A percentile compares a stretch with the other conserved stretches of the same genome.
Evolutionary conservation across 2,329 filamentous ascomycete genomes (phyloP).

Genomic region (Phaeophleospora eucalypticola): DNA sequence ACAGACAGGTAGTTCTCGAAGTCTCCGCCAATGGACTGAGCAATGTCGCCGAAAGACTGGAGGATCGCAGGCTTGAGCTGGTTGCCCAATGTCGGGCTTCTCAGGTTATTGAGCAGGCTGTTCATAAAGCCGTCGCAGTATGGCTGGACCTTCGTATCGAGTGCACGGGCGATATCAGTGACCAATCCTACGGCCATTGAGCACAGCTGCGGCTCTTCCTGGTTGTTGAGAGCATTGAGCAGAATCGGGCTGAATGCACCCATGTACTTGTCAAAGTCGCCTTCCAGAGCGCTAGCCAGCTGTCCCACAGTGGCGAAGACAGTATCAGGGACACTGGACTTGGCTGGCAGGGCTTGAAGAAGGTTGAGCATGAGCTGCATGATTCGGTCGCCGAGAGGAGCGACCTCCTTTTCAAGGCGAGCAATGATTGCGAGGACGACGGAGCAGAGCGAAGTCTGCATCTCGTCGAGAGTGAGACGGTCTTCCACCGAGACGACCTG

Average conservation of each 20-base stretch:
- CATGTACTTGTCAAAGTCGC: constrained; percentile 97
- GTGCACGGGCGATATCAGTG: constrained; percentile 88
- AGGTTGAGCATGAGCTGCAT: constrained; percentile 86
- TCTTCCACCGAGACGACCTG: constrained; percentile 98
- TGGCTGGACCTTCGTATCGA: constrained; percentile 85
- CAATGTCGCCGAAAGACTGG: constrained; percentile 97
- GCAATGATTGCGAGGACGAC: constrained; percentile 89
- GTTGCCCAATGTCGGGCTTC: constrained; percentile 83
- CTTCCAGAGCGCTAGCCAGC: constrained; percentile 86
- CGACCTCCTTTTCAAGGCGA: constrained; percentile 85
- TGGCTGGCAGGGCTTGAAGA: constrained; percentile 69
- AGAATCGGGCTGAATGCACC: constrained; percentile 88
- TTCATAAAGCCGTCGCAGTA: constrained; percentile 99
- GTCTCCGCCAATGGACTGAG: constrained; percentile 82
- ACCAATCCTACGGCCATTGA: constrained; percentile 96
- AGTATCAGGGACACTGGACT: constrained; percentile 91
- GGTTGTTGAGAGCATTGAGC: constrained; percentile 89
- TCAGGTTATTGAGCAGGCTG: constrained; percentile 85
- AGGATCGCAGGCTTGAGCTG: constrained; percentile 98
- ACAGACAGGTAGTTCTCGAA: constrained; percentile 92
- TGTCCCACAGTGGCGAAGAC: constrained; percentile 88
- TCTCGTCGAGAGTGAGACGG: constrained; percentile 90
- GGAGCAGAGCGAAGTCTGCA: constrained; percentile 91
- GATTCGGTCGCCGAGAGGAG: constrained; percentile 84
- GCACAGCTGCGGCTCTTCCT: constrained; percentile 90